phyloP scores from a whole-genome alignment of 78 protist species.

The Emiliania huxleyi region DNA sequence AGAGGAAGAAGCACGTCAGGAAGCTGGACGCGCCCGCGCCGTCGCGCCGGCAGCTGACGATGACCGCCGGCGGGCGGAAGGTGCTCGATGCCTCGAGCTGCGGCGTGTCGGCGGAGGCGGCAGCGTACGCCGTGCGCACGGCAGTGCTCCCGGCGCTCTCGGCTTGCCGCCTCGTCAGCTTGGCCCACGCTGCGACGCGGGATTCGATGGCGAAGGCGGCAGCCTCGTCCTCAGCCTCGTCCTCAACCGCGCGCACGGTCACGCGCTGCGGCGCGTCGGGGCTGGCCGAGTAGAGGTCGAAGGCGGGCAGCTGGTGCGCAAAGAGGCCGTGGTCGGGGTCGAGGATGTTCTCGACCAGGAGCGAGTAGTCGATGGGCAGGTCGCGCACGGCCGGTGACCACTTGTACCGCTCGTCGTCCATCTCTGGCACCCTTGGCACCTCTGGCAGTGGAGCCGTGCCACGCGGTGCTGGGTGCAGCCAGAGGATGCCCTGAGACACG shows the following conservation, averaged over 20 bases:
- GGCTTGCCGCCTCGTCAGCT: too few species aligned
- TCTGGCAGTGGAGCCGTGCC: background rate
- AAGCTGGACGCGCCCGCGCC: background rate
- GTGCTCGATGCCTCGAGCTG: background rate
- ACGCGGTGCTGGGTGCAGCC: background rate
- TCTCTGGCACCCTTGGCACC: background rate
- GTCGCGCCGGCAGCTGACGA: background rate
- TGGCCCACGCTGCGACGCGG: background rate
- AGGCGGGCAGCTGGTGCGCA: background rate
- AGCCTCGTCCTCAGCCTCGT: too few species aligned
- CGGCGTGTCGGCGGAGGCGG: background rate
- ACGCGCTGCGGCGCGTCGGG: background rate
- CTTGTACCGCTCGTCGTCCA: background rate
- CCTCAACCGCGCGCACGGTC: background rate
- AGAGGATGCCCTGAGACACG: background rate
- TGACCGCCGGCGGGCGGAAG: background rate
- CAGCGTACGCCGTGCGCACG: too few species aligned
- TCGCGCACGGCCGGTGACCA: slow-evolving; percentile 12
- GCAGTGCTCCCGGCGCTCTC: too few species aligned
- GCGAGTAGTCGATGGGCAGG: slow-evolving; percentile 1
- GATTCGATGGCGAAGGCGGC: background rate
- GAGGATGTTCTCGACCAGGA: slow-evolving; percentile 6
- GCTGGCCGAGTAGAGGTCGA: background rate
- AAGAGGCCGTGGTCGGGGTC: slow-evolving; percentile 10
- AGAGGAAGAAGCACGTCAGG: background rate